Base-by-base conservation (phyloP, 192 early-diverging fungal genomes). In the Entophlyctis luteolus region DNA sequence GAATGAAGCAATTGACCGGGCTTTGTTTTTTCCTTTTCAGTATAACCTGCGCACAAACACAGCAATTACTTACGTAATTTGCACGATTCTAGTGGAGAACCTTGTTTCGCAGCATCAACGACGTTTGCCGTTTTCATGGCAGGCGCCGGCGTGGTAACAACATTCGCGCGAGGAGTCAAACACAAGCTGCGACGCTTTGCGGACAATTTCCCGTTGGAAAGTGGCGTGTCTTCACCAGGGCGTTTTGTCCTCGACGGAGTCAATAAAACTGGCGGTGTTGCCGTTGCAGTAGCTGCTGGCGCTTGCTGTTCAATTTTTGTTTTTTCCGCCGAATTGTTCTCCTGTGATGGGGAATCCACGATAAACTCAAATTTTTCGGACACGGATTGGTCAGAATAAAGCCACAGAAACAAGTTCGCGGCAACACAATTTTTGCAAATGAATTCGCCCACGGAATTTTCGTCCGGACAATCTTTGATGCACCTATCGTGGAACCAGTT, bases 401-500 rank as follows among this genome's bases (percentile, higher is more conserved):
- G 8, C 32, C 25, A 22, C 38, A 77, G 38, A 33, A 75, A 76
- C 2, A 39, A 42, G 57, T 72, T 37, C 35, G 45, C 49, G 1
- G 38, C 68, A 4, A 84, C 83, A 46, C 90, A 92, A 2, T 66
- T 71, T 2, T 84, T 75, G 77, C 90, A 92, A 29, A 90, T 78
- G 62, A 82, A 90, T 33, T 89, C 86, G 35, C 84, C 86, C 59
- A 87, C 86, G 27, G 72, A 70, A 25, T 77, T 80, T 27, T 68
- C 65, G 10, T 84, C 81, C 3, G 84, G 86, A 10, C 63, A 66
- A 37, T 66, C 55, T 29, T 55, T 55, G 34, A 74, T 72, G 47
- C 77, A 75, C 3, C 60, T 25, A 60, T 78, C 77, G 63, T 74
- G 72, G 33, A 74, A 57, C 93, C 90, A 92, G 74, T 92, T 93